phyloP scores from a whole-genome alignment of 805 yeast genomes.

The Wickerhamiella slavikovae region DNA sequence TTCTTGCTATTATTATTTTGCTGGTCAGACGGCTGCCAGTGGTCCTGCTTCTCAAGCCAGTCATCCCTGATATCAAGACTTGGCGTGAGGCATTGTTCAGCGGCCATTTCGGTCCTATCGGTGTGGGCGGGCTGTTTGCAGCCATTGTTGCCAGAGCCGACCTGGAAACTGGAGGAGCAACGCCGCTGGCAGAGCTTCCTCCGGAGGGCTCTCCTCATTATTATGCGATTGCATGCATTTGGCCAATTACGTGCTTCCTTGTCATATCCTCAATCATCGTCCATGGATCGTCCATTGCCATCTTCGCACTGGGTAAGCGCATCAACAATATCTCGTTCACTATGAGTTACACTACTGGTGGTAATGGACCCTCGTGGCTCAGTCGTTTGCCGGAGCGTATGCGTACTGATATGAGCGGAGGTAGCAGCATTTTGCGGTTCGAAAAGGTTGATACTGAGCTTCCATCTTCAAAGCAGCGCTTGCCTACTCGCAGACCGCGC shows the following conservation, averaged over 20 bases:
- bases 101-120: constrained; percentile 93
- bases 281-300: constrained; percentile 83
- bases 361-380: constrained; percentile 58
- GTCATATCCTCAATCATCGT: constrained; percentile 67
- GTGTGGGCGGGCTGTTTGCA: constrained; percentile 83
- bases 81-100: constrained; percentile 92
- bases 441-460: constrained; percentile 60
- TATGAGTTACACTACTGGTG: constrained; percentile 50
- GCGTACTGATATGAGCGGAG: constrained; percentile 25
- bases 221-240: constrained; percentile 38
- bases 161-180: constrained; percentile 36
- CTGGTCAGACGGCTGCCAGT: constrained; percentile 71
- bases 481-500: not conserved
- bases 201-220: constrained; percentile 28
- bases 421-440: constrained; percentile 58
- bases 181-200: constrained; percentile 31
- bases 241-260: constrained; percentile 72
- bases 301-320: constrained; percentile 56
- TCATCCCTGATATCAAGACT: constrained; percentile 69
- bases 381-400: constrained; percentile 40
- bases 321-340: constrained; percentile 84
- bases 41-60: constrained; percentile 47
- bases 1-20: constrained; percentile 53
- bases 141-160: constrained; percentile 59
- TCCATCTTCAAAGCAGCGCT: not conserved